Percentiles rank a stretch among this genome's conserved stretches.
Conservation (phyloP, 495 filamentous ascomycete species). For the Talaromyces borbonicus region DNA sequence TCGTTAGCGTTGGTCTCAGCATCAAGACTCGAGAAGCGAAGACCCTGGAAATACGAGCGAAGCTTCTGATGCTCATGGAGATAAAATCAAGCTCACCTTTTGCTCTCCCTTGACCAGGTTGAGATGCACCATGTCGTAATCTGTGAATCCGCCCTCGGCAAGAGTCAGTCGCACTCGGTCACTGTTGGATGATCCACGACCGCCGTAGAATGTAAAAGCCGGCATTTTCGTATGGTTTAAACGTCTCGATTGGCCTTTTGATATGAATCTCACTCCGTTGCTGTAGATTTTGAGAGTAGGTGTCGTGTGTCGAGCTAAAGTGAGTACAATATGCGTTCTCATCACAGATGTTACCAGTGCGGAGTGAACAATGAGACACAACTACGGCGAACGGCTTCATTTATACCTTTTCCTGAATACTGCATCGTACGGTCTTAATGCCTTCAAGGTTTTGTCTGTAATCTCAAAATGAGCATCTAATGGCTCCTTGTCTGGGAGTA, state of each 20-base stretch:
- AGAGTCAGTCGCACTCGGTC: slow-evolving; percentile 29
- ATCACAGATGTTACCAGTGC: no score
- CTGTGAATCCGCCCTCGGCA: slow-evolving; percentile 27
- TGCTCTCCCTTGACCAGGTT: slow-evolving; percentile 27
- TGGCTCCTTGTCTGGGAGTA: background rate
- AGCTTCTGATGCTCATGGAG: no score
- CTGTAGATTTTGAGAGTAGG: slow-evolving; percentile 10
- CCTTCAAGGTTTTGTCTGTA: slow-evolving; percentile 12
- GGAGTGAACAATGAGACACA: background rate
- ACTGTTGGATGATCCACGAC: slow-evolving; percentile 26
- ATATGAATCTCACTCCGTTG: slow-evolving; percentile 12
- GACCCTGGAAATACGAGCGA: no score
- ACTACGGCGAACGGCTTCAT: no score
- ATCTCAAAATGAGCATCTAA: slow-evolving; percentile 6
- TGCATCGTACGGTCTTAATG: no score
- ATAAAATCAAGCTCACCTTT: no score
- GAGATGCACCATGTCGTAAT: slow-evolving; percentile 26
- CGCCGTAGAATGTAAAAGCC: slow-evolving; percentile 28
- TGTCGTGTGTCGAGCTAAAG: no score
- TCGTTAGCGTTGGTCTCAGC: slow-evolving; percentile 15
- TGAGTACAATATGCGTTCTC: no score
- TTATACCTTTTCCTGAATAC: no score
- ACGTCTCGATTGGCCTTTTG: slow-evolving; percentile 17
- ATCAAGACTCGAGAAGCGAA: slow-evolving; percentile 16
- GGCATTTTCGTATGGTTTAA: slow-evolving; percentile 24